These are phyloP conservation scores for Dovyalis caffra DNA, from an alignment of 345 rosid genomes.

Conservation along the genomic window DNA sequence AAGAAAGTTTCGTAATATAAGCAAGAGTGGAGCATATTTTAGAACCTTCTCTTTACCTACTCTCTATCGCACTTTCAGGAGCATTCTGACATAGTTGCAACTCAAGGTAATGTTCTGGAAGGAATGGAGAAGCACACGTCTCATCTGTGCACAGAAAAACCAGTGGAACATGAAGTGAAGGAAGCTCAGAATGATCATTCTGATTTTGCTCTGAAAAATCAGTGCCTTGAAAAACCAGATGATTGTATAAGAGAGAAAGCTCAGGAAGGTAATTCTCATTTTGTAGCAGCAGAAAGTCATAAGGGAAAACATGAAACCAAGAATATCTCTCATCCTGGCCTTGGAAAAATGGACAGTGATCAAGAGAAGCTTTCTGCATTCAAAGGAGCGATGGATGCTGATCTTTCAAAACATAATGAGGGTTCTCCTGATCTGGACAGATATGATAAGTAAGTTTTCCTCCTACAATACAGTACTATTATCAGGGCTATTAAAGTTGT, in stretches of 20 bases:
- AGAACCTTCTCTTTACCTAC: neutral
- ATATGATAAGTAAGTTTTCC: neutral
- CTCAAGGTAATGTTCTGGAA: constrained; percentile 3
- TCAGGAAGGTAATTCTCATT: neutral
- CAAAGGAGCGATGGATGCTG: neutral
- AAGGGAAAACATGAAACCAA: constrained; percentile 12
- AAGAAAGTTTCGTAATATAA: too few species aligned
- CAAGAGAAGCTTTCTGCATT: neutral
- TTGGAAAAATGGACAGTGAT: neutral
- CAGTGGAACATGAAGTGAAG: too few species aligned
- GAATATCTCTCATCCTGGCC: constrained; percentile 9
- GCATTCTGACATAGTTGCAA: constrained; percentile 5
- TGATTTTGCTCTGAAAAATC: too few species aligned
- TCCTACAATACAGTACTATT: neutral
- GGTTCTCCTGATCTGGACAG: neutral
- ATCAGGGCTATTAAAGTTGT: too few species aligned
- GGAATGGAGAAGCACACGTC: neutral
- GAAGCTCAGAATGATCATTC: too few species aligned
- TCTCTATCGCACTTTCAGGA: neutral
- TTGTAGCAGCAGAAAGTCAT: neutral
- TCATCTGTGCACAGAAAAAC: too few species aligned
- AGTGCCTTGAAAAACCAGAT: constrained; percentile 2
- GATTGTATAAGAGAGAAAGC: too few species aligned
- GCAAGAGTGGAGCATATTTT: too few species aligned
- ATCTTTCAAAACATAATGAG: neutral